Base-by-base conservation (phyloP, 2,329 filamentous ascomycete genomes). In the Westerdykella aurantiaca region DNA sequence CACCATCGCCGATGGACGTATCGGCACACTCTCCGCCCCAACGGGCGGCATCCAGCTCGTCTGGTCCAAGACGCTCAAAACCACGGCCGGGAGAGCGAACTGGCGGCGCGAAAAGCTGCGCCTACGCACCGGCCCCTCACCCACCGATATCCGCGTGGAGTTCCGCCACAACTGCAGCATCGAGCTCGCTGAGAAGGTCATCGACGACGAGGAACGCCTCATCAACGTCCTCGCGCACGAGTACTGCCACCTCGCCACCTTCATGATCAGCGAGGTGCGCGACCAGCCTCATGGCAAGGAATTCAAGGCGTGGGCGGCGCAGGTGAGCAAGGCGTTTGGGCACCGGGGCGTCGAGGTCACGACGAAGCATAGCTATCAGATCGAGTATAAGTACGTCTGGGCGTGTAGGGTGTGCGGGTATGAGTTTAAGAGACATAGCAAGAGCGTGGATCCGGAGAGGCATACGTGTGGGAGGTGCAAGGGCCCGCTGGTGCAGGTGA, bases 151-250 rank as follows among this genome's bases (percentile, higher is more conserved):
- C 18, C 57, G 48, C 16, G 55, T 47, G 25, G 60, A 57, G n/a
- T 65, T 69, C 44, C 67, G 66, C 21, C 81, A 91, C 63, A 69
- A 79, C 56, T 88, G 88, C 9, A 81, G 76, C 13, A 95, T 97
- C 58, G 90, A 97, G 63, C 79, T 97, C 2, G 88, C 90, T 0
- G 82, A 87, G 43, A 95, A 94, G 64, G 83, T 96, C 38, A 89
- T 97, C 49, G 82, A 88, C 61, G 78, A 84, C 57, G 80, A 50
- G 53, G 69, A 85, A 45, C 81, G 88, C 3, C 77, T 97, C 1
- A 76, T 93, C 50, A 96, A 96, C 65, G 89, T 93, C 0, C 71
- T 97, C n/a, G 88, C 91, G 0, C 93, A 98, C 64, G 93, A 98
- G 58, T 97, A 93, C 71, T 97, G 93, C 66, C 93, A 98, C 61